These are phyloP conservation scores for Chytriomyces sp. DNA, from an alignment of 192 early-diverging fungal genomes.

Conservation along the genomic window DNA sequence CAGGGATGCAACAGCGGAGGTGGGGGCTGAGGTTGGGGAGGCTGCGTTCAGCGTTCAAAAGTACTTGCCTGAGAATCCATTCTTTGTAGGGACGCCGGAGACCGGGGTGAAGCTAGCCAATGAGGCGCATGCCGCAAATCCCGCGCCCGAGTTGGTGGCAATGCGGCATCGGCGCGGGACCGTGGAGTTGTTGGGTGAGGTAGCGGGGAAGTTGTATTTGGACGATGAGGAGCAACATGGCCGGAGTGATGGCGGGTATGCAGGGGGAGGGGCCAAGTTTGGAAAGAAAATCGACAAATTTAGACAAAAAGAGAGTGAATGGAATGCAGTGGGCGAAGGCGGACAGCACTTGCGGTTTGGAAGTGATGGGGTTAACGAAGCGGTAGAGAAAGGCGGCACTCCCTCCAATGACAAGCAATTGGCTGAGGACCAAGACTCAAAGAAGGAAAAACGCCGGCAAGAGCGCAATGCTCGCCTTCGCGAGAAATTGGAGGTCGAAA, in stretches of 20 bases:
- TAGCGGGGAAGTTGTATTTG: too few species aligned
- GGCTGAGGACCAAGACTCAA: background rate
- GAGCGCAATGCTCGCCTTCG: background rate
- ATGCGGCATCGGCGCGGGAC: too few species aligned
- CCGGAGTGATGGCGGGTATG: too few species aligned
- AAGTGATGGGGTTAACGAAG: background rate
- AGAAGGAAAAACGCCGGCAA: background rate
- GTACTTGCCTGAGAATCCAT: background rate
- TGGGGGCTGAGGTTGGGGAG: background rate
- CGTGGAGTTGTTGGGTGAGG: too few species aligned
- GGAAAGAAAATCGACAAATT: too few species aligned
- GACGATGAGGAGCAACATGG: too few species aligned
- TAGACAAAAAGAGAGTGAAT: too few species aligned
- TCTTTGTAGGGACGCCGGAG: background rate
- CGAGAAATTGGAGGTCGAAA: background rate
- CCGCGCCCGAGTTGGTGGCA: background rate
- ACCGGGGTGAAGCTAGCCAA: background rate
- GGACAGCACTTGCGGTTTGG: background rate
- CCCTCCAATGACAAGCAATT: background rate
- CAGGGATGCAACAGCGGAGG: background rate
- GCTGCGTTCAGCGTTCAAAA: constrained; percentile 12
- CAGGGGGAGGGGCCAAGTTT: too few species aligned
- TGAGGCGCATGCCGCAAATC: background rate
- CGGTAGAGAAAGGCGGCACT: background rate
- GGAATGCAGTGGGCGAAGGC: too few species aligned